phyloP scores from a whole-genome alignment of 805 yeast genomes.

The Ogataea pilisensis region DNA sequence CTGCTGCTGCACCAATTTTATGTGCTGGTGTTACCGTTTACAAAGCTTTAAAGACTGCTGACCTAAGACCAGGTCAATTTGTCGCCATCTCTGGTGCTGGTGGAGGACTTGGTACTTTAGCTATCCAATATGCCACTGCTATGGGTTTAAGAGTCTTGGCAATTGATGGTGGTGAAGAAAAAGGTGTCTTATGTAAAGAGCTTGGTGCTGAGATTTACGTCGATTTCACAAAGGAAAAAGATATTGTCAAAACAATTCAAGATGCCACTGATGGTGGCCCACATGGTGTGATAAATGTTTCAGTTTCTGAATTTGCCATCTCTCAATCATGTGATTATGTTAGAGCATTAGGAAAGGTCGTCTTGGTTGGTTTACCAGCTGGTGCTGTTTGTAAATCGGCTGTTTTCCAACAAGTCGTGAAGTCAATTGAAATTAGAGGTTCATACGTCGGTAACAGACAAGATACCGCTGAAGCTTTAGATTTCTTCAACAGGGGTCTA shows the following conservation, averaged over 20 bases:
- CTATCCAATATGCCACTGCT: constrained; percentile 71
- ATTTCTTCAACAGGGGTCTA: constrained; percentile 64
- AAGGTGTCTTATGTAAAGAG: constrained; percentile 46
- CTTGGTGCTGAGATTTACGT: constrained; percentile 64
- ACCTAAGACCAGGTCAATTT: constrained; percentile 69
- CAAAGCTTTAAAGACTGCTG: constrained; percentile 83
- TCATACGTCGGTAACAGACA: constrained; percentile 89
- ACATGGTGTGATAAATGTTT: constrained; percentile 67
- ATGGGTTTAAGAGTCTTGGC: constrained; percentile 70
- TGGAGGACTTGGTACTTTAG: constrained; percentile 77
- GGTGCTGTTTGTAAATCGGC: constrained; percentile 67
- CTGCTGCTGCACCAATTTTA: constrained; percentile 73
- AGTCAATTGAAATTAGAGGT: constrained; percentile 68
- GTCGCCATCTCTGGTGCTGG: constrained; percentile 75
- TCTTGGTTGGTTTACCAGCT: constrained; percentile 70
- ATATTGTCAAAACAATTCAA: constrained; percentile 38
- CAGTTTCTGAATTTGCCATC: constrained; percentile 50
- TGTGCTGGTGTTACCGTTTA: constrained; percentile 91
- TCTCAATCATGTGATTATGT: constrained; percentile 55
- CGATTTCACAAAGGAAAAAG: constrained; percentile 46
- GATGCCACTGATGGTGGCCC: constrained; percentile 48
- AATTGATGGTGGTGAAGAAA: constrained; percentile 72
- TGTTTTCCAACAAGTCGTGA: constrained; percentile 71
- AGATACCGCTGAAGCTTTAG: constrained; percentile 75
- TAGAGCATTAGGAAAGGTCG: constrained; percentile 58